Evolutionary conservation across 2,329 filamentous ascomycete genomes (phyloP).

Genomic region (Aspergillus flavus): DNA sequence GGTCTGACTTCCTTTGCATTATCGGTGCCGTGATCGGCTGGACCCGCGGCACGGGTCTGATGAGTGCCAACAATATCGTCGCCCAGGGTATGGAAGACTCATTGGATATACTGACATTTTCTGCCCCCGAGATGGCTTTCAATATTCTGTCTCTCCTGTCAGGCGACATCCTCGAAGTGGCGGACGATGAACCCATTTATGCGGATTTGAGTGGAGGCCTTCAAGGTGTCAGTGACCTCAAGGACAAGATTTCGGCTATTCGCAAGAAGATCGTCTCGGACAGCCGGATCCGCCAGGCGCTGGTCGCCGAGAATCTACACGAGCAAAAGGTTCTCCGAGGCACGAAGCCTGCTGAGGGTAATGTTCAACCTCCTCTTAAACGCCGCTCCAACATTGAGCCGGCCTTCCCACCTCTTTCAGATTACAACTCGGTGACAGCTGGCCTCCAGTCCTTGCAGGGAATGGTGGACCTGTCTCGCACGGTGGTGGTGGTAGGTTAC

Average conservation of each 20-base stretch:
- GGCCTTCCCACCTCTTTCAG: background rate
- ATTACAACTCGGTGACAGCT: background rate
- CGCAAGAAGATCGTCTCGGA: background rate
- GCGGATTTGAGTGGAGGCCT: constrained; percentile 96
- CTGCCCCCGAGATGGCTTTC: constrained; percentile 99
- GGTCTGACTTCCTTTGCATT: constrained; percentile 96
- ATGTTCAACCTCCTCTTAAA: background rate
- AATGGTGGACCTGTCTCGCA: background rate
- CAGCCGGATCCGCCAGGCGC: background rate
- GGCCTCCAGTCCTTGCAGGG: background rate
- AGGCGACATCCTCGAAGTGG: constrained; percentile 88
- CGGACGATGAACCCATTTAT: constrained; percentile 92
- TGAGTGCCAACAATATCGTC: constrained; percentile 97
- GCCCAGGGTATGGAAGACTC: constrained; percentile 96
- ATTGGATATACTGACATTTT: constrained; percentile 89
- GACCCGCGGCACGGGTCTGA: constrained; percentile 97
- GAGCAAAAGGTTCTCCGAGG: background rate
- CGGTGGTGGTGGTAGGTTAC: constrained; percentile 69
- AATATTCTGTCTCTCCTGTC: constrained; percentile 96
- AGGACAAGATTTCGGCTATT: background rate
- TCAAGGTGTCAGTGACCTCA: constrained; percentile 72
- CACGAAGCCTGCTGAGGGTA: background rate
- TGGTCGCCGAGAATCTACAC: background rate
- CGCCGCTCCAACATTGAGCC: background rate
- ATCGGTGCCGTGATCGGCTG: constrained; percentile 98